phyloP scores from a whole-genome alignment of 2,329 filamentous ascomycete species.

The Dendryphion nanum region DNA sequence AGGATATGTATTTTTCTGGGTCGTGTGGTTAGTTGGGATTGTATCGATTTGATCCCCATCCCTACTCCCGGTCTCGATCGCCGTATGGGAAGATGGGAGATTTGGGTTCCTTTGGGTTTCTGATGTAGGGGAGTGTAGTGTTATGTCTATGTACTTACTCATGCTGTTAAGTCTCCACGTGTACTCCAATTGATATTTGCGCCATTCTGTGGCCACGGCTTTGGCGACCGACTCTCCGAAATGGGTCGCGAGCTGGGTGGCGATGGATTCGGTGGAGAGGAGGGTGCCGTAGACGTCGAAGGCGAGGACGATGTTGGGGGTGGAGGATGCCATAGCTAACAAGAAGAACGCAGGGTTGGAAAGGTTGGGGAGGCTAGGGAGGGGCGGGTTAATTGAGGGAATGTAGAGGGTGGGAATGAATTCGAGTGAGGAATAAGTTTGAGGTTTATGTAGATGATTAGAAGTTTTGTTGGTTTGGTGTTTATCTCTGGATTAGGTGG shows the following conservation, averaged over 20 bases:
- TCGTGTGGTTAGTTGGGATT: conserved; percentile 2
- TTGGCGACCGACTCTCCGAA: conserved; percentile 54
- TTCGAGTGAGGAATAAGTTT: too few species aligned
- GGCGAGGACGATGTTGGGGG: conserved; percentile 59
- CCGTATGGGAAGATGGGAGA: too few species aligned
- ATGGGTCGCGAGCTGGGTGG: conserved; percentile 55
- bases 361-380: too few species aligned
- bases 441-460: too few species aligned
- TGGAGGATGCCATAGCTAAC: conserved; percentile 44
- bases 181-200: conserved; percentile 72
- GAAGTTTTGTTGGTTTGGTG: too few species aligned
- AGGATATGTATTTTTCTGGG: conserved; percentile 61
- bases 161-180: conserved; percentile 76
- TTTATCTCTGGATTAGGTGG: too few species aligned
- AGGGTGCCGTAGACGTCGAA: conserved; percentile 77
- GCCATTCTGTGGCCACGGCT: conserved; percentile 63
- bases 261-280: conserved; percentile 69
- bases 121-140: background rate
- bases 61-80: background rate
- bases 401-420: too few species aligned
- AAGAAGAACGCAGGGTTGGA: too few species aligned
- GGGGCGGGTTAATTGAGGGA: too few species aligned
- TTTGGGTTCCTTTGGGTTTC: background rate
- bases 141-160: conserved; percentile 55
- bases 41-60: background rate